Conservation (phyloP, 768 basidiomycete genomes). For the Pluteus cervinus region DNA sequence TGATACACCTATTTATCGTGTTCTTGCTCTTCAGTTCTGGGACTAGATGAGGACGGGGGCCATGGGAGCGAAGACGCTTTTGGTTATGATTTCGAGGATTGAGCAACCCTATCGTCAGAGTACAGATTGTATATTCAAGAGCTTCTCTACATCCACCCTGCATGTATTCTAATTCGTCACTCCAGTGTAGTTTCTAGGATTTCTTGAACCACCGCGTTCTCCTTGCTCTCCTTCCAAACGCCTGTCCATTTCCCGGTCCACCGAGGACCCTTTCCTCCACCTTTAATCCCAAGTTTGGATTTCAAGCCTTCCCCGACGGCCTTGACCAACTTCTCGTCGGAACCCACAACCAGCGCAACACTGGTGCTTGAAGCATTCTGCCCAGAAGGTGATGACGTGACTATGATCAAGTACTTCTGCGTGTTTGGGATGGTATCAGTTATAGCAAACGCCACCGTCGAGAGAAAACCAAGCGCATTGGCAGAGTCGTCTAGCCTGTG, state of each 20-base stretch:
- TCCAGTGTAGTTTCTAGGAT: constrained; percentile 26
- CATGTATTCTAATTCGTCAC: too few relatives aligned
- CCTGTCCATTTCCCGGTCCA: constrained; percentile 76
- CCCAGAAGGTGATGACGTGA: constrained; percentile 58
- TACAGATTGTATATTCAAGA: too few relatives aligned
- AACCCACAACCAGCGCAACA: constrained; percentile 55
- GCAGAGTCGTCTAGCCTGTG: constrained; percentile 58
- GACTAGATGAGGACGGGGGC: constrained; percentile 16
- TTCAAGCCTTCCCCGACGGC: constrained; percentile 52
- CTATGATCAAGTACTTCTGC: constrained; percentile 37
- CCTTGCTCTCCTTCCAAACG: constrained; percentile 50
- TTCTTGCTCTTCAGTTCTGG: constrained; percentile 15
- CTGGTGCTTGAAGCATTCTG: constrained; percentile 44
- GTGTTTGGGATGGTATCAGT: constrained; percentile 18
- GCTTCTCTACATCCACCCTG: too few relatives aligned
- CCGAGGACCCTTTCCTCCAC: constrained; percentile 68
- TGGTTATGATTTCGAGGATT: constrained; percentile 11
- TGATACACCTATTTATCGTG: constrained; percentile 13
- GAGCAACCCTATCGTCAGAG: constrained; percentile 6
- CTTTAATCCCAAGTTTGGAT: constrained; percentile 55
- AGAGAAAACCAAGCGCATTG: constrained; percentile 55
- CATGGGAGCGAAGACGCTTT: constrained; percentile 15
- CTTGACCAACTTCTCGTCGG: constrained; percentile 56
- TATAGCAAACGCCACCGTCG: constrained; percentile 48
- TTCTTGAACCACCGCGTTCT: constrained; percentile 32